These are phyloP conservation scores for Zangia roseola DNA, from an alignment of 768 basidiomycete genomes.

Conservation along the genomic window DNA sequence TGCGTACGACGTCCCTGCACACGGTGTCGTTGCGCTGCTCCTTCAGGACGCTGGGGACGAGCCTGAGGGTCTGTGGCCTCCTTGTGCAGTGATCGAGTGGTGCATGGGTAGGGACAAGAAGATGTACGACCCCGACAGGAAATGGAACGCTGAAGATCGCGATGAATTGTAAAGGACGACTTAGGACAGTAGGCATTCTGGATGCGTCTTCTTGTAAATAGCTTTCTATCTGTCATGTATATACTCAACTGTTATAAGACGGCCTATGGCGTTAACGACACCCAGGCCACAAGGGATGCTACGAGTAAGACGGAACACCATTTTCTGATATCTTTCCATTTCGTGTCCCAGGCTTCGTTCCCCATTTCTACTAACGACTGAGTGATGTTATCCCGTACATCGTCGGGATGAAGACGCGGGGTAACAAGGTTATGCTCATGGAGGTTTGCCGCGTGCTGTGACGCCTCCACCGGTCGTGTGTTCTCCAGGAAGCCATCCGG, in stretches of 20 bases:
- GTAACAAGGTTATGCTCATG: not conserved
- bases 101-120: constrained; percentile 63
- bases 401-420: not conserved
- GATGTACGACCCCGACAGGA: constrained; percentile 28
- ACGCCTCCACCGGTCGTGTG: not conserved
- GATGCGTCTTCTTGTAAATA: not conserved
- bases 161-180: not conserved
- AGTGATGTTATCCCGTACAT: not conserved
- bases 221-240: not conserved
- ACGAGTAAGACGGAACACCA: constrained; percentile 29
- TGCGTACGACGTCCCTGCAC: constrained; percentile 52
- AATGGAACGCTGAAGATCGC: constrained; percentile 21
- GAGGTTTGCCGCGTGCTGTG: not conserved
- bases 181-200: not conserved
- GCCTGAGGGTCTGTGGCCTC: constrained; percentile 54
- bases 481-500: not conserved
- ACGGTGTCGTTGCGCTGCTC: constrained; percentile 68
- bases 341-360: constrained; percentile 10
- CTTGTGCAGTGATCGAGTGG: constrained; percentile 55
- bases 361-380: not conserved
- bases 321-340: constrained; percentile 29
- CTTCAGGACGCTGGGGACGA: constrained; percentile 67
- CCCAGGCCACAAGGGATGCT: constrained; percentile 27
- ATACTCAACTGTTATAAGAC: not conserved
- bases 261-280: constrained; percentile 21